Base-by-base conservation (phyloP, 2,329 filamentous ascomycete genomes). In the Apiospora saccharicola region DNA sequence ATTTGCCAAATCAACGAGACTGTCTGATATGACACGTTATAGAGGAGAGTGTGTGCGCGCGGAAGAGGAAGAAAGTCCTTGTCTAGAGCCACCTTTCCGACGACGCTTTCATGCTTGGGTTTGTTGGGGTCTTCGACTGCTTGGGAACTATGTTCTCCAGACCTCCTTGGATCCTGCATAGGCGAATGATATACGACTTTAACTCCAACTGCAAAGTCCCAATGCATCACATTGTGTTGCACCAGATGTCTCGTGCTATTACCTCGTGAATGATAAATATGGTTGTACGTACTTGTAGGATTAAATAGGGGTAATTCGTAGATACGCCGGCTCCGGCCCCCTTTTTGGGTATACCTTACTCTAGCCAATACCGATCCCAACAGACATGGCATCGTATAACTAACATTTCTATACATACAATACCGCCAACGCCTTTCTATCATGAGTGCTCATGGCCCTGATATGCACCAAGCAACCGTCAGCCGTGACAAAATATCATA, bases 81-180 rank as follows among this genome's bases (percentile, higher is more conserved):
- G 19, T 73, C 72, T 75, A 75, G 72, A 73, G 64, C n/a, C 71
- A 75, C 73, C 70, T 75, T 75, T 74, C 73, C 74, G 74, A 74
- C 73, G 74, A 74, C 71, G 75, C 71, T 72, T 72, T 70, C 71
- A 73, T 72, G 72, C 47, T 51, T 68, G 70, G 70, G 71, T 73
- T 71, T 72, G 73, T 72, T 72, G 67, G 68, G 69, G 69, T 76
- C 77, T 72, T 64, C 51, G 69, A 34, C 71, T 61, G 46, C 43
- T 51, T 26, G 71, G 44, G 37, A 68, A 51, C 73, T 73, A 73
- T 74, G 73, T 75, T 76, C 74, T 75, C 74, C 68, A 70, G 70
- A 67, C 71, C 69, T 74, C 73, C 74, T 77, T 77, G 76, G 75
- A 79, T 81, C 80, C 79, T 80, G 78, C 78, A 80, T 81, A 80